Conservation (phyloP, 257 asterid genomes). For the Penstemon newberryi region DNA sequence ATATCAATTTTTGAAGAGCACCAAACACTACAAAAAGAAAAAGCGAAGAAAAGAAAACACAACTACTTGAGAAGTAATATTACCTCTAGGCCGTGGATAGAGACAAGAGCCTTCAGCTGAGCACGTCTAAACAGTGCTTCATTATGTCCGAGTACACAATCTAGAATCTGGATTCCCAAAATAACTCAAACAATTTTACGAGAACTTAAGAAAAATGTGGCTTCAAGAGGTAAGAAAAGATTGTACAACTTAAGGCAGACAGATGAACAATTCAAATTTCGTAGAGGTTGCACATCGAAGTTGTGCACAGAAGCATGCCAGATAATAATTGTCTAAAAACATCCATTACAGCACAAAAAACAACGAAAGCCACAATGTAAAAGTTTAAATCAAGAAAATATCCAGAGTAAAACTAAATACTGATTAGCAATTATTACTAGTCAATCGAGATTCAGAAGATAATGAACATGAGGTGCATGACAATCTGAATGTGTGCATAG, state of each 20-base stretch:
- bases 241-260: constrained; percentile 2
- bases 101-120: constrained; percentile 95
- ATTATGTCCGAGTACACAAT: constrained; percentile 83
- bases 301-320: neutral
- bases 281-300: neutral
- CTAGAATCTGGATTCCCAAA: constrained; percentile 63
- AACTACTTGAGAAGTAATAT: neutral
- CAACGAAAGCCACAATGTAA: too few relatives aligned
- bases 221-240: neutral
- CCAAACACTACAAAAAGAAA: constrained; percentile 5
- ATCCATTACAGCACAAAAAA: too few relatives aligned
- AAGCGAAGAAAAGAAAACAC: neutral
- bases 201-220: constrained; percentile 9
- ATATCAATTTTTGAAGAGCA: neutral
- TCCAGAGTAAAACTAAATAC: neutral
- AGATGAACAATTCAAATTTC: neutral
- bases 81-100: constrained; percentile 96
- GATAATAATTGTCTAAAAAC: too few relatives aligned
- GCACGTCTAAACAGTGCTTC: constrained; percentile 97
- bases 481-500: neutral
- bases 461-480: neutral
- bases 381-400: too few relatives aligned
- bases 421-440: neutral
- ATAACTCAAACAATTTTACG: constrained; percentile 2
- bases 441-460: constrained; percentile 4